Base-by-base conservation (phyloP, 169 alveolate species). In the Pseudocohnilembus persalinus region DNA sequence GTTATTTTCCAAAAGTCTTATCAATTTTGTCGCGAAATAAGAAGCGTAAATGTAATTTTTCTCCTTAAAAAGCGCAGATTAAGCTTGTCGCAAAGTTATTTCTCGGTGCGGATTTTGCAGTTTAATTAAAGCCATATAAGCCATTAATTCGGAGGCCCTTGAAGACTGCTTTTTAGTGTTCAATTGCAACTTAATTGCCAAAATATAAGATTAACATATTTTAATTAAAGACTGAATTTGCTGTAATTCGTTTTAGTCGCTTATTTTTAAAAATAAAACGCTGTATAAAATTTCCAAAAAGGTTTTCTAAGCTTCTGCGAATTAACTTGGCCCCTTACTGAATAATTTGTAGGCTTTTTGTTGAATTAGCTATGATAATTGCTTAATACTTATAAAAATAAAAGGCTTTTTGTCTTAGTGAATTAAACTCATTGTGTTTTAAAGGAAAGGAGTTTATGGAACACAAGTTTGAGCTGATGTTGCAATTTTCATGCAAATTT, bases 31-130 rank as follows among this genome's bases (percentile, higher is more conserved):
- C 35, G 93, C 92, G 75, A 95, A 92, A 84, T 89, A 89, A 74
- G 93, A 91, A 31, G 96, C 95, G 26, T 94, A 89, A 28, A 95
- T 92, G 88, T 89, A 92, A 81, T 95, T 95, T 90, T 95, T 89
- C 35, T 84, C 74, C 85, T 95, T 95, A 65, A 93, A 93, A 31
- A 91, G 89, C 49, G 88, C 86, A 88, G 88, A 91, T 93, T 92
- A 90, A n/a, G 98, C 97, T 88, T 91, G 88, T 78, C 91, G 93
- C 79, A 87, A 85, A 11, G 94, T 93, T 24, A 95, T 84, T 88
- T 91, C 91, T 87, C 92, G 90, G 88, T 95, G 98, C 31, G 79
- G 88, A 15, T 88, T 88, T 82, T 92, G 89, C 82, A 95, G 81
- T 31, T 92, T 91, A 73, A 96, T 92, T 27, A 92, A 73, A 31